These are phyloP conservation scores for Candida frijolesensis DNA, from an alignment of 1,139 yeast species.

Conservation along the genomic window DNA sequence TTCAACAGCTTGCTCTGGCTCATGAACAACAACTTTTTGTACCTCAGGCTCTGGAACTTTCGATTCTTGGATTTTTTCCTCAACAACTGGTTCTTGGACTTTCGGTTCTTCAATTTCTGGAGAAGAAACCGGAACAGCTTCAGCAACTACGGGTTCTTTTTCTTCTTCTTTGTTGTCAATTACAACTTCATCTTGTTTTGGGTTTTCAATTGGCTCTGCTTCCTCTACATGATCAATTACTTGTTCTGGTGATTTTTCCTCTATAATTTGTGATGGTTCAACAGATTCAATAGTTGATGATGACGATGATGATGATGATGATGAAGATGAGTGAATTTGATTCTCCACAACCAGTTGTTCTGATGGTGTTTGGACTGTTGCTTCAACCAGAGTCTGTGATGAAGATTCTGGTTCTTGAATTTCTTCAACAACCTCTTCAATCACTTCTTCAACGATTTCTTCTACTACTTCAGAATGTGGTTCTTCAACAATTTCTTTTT, in stretches of 20 bases:
- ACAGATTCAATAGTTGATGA: not conserved
- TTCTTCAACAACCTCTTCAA: not conserved
- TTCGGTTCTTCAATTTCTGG: conserved; percentile 1
- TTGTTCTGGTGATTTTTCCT: not conserved
- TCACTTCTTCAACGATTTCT: not conserved
- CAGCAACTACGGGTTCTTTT: not conserved
- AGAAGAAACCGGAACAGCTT: conserved; percentile 1
- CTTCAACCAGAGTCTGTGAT: not conserved
- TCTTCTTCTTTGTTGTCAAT: not conserved
- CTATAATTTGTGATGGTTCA: not conserved
- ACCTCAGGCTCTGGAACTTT: not conserved
- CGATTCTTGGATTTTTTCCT: conserved; percentile 2
- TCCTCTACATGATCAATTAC: not conserved
- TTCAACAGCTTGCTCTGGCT: not conserved
- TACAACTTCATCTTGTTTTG: not conserved
- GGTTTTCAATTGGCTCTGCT: not conserved
- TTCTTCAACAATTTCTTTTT: not conserved
- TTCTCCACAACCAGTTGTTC: not conserved
- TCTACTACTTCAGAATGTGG: not conserved
- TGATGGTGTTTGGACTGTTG: not conserved
- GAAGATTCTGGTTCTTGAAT: not conserved
- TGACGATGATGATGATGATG: not conserved
- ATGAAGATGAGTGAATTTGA: not conserved
- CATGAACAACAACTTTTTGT: not conserved
- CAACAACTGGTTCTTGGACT: not conserved